These are phyloP conservation scores for Crataegus laevigata DNA, from an alignment of 306 rosid genomes.

Conservation along the genomic window DNA sequence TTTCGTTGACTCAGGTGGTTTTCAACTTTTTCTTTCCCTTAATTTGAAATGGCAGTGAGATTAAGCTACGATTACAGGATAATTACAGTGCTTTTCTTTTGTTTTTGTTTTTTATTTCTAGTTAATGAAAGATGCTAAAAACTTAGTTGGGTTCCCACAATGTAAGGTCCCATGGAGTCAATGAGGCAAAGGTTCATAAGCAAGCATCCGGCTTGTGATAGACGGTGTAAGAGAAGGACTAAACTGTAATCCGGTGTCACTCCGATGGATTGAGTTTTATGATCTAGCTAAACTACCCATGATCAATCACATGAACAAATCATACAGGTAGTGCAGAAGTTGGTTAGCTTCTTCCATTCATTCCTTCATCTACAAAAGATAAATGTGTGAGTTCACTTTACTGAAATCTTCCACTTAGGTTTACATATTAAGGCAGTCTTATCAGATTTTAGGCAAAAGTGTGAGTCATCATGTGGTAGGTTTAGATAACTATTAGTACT, in stretches of 20 bases:
- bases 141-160: too few relatives aligned
- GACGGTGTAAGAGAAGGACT: background rate
- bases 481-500: too few relatives aligned
- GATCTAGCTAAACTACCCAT: background rate
- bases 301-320: background rate
- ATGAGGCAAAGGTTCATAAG: too few relatives aligned
- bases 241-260: background rate
- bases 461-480: constrained; percentile 4
- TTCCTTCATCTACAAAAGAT: background rate
- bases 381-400: constrained; percentile 5
- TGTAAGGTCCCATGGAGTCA: too few relatives aligned
- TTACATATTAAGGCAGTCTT: constrained; percentile 19
- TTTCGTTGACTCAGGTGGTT: too few relatives aligned
- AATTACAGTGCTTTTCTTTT: too few relatives aligned
- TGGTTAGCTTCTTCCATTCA: background rate
- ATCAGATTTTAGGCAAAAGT: constrained; percentile 8
- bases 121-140: too few relatives aligned
- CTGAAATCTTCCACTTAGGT: constrained; percentile 13
- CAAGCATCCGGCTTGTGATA: too few relatives aligned
- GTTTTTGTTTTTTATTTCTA: too few relatives aligned
- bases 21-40: too few relatives aligned
- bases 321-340: background rate
- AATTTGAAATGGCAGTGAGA: too few relatives aligned
- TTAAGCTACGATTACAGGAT: too few relatives aligned
- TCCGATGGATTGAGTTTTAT: background rate